Evolutionary conservation across 108 stramenopile species (phyloP), one percentile per base, ranked within the genome.

Genomic region (Bacterosira constricta): DNA sequence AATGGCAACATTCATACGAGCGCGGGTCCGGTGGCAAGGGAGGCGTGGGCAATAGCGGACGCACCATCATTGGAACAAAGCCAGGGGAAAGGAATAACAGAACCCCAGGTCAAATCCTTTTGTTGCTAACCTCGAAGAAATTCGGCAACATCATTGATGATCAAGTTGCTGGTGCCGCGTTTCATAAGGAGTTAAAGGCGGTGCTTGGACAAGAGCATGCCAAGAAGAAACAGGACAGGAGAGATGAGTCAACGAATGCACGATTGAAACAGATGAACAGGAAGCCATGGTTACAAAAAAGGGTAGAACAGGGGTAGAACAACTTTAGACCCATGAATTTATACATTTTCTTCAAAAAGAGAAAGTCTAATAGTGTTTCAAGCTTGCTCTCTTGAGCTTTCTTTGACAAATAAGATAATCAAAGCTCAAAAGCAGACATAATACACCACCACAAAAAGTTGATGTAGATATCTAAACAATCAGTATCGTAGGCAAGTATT

Each of bases 1-100:
- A 84, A 74, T 96, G 95, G 95, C 95, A 96, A 66, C 87, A 93
- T 52, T 60, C 80, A 1, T 85, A 93, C 54, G 95, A 96, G 71
- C 87, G 95, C 8, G 92, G 95, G 8, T 90, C 92, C 6, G 92
- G 92, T 49, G 95, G 95, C 26, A 88, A 83, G 44, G 91, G 91
- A 29, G 91, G 94, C 1, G 88, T 95, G 8, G 94, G 91, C 9
- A 87, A 87, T 42, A 86, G 84, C 45, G 86, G 87, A 7, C 53
- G 63, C 10, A 55, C 66, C 31, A 62, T 65, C n/a, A 58, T 32
- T 17, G 71, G 83, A 26, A 35, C 45, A 11, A 80, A 72, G 42
- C 79, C 84, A 31, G 79, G 79, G 0, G 80, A 66, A 51, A 54
- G 44, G 15, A 75, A 37, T 37, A 74, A 79, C 20, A 74, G 87